These are phyloP conservation scores for Polychaeton citri DNA, from an alignment of 2,329 filamentous ascomycete species.

Conservation along the genomic window DNA sequence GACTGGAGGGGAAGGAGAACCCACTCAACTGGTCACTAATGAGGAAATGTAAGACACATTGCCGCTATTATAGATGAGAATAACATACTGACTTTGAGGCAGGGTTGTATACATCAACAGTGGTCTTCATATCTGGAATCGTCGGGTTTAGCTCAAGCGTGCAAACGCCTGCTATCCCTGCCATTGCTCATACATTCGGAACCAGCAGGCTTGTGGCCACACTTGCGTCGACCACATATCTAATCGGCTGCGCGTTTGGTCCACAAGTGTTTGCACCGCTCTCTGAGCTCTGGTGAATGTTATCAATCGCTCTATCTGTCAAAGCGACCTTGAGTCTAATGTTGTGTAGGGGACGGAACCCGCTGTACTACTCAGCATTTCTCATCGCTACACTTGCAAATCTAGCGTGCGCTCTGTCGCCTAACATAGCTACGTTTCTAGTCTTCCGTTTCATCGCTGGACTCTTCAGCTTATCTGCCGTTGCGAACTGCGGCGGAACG, in stretches of 20 bases:
- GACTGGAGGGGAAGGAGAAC: neutral
- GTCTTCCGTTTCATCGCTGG: neutral
- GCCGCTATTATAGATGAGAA: no score
- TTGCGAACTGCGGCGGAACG: neutral
- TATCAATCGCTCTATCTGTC: no score
- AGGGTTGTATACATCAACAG: no score
- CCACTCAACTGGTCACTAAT: neutral
- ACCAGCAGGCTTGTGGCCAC: neutral
- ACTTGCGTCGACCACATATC: neutral
- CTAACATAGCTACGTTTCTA: neutral
- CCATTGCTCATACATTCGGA: neutral
- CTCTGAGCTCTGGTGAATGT: neutral
- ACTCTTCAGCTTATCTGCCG: neutral
- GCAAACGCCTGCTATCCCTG: neutral
- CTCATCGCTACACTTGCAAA: neutral
- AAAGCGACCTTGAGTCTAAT: no score
- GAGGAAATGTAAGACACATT: neutral
- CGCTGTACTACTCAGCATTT: neutral
- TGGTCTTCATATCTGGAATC: neutral
- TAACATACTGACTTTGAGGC: no score
- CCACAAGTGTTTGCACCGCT: neutral
- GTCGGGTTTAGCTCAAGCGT: neutral
- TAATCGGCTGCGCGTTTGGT: neutral
- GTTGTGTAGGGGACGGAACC: no score
- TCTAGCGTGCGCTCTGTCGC: neutral